Percentiles rank a stretch among this genome's conserved stretches.
phyloP scores from a whole-genome alignment of 1,284 basidiomycete species.

The Fomes fomentarius region DNA sequence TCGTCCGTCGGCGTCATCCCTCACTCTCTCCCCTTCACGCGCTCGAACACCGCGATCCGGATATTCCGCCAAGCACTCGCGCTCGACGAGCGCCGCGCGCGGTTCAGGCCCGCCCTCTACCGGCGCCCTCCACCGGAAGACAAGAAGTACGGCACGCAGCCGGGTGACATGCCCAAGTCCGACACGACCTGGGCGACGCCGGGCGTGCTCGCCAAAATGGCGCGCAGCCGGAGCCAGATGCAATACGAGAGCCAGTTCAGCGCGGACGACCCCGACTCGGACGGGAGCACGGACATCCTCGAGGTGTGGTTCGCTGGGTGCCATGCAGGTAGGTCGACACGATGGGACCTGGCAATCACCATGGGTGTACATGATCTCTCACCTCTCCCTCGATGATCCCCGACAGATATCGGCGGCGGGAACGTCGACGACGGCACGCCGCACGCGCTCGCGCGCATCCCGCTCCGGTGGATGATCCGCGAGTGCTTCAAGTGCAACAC shows the following conservation, averaged over 20 bases:
- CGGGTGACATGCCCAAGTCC: conserved; percentile 47
- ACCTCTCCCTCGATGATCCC: no score
- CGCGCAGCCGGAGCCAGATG: conserved; percentile 1
- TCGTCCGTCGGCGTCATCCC: conserved; percentile 51
- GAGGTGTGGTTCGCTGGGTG: conserved; percentile 61
- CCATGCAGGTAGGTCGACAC: conserved; percentile 51
- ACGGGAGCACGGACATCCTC: conserved; percentile 44
- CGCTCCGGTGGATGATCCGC: conserved; percentile 70
- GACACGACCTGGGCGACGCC: conserved; percentile 22
- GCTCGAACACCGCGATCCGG: conserved; percentile 58
- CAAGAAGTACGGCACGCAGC: conserved; percentile 42
- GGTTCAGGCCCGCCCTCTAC: conserved; percentile 57
- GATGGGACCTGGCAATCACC: neutral
- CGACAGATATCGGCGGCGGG: conserved; percentile 54
- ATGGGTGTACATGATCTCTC: no score
- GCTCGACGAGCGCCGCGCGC: conserved; percentile 68
- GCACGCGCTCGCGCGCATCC: conserved; percentile 59
- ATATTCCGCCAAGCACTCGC: conserved; percentile 70
- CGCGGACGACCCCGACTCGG: conserved; percentile 11
- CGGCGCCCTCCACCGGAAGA: conserved; percentile 27
- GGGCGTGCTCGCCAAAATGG: neutral
- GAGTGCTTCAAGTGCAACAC: conserved; percentile 49
- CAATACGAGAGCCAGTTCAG: conserved; percentile 23
- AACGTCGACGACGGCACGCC: conserved; percentile 54
- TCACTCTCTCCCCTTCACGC: conserved; percentile 54